These are phyloP conservation scores for Bromus sterilis DNA, from an alignment of 176 grass and related monocot genomes.

Conservation along the genomic window DNA sequence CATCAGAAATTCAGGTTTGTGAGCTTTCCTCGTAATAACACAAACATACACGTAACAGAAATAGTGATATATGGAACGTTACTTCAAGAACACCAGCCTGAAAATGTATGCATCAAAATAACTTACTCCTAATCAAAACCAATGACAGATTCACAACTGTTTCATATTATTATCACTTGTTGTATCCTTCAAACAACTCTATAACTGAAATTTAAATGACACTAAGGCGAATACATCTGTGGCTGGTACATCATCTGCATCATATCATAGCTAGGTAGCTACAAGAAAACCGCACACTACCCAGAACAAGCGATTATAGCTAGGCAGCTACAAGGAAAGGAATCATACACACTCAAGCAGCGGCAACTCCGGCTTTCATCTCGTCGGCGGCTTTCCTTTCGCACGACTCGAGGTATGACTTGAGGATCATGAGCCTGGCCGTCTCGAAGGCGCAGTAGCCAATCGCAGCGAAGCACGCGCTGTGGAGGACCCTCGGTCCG, in stretches of 20 bases:
- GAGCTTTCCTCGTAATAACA: neutral
- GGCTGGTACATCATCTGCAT: neutral
- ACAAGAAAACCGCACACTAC: slow-evolving; percentile 11
- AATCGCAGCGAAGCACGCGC: slow-evolving; percentile 75
- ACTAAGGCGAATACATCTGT: neutral
- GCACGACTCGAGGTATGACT: slow-evolving; percentile 43
- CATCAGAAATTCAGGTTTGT: neutral
- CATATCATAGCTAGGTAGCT: slow-evolving; percentile 1
- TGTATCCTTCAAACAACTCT: slow-evolving; percentile 18
- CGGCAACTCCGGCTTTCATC: neutral
- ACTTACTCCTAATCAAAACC: neutral
- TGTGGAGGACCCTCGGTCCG: slow-evolving; percentile 83
- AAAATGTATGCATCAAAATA: neutral
- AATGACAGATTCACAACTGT: neutral
- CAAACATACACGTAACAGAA: neutral
- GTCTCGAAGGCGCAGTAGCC: slow-evolving; percentile 93
- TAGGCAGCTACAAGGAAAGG: slow-evolving; percentile 7
- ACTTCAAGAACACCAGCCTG: neutral
- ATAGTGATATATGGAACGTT: neutral
- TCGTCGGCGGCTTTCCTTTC: slow-evolving; percentile 13
- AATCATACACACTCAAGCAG: slow-evolving; percentile 7
- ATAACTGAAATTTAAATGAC: slow-evolving; percentile 1
- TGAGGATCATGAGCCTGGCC: slow-evolving; percentile 57
- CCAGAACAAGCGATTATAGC: neutral
- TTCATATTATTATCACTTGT: neutral